These are phyloP conservation scores for Haplosporangium sp. DNA, from an alignment of 371 early-diverging fungal species.

Conservation along the genomic window DNA sequence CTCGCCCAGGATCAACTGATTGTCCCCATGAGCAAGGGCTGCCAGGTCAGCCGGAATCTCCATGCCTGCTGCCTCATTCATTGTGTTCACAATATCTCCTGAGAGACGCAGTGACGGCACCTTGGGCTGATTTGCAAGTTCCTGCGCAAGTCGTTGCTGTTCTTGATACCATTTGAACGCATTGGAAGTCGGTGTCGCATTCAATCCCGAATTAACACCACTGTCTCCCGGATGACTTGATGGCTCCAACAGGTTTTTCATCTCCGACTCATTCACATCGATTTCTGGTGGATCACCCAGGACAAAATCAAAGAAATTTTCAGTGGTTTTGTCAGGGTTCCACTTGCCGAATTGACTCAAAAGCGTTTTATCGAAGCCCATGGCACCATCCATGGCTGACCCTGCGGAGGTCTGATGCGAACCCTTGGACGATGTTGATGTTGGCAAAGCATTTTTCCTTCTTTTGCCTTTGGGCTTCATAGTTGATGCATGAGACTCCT, in stretches of 20 bases:
- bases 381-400: neutral
- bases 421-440: neutral
- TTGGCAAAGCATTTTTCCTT: conserved; percentile 17
- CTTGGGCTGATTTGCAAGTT: conserved; percentile 32
- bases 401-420: neutral
- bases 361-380: conserved; percentile 36
- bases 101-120: conserved; percentile 19
- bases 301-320: conserved; percentile 42
- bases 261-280: conserved; percentile 35
- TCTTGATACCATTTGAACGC: conserved; percentile 49
- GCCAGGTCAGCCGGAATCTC: neutral
- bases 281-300: conserved; percentile 52
- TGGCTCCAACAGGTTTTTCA: conserved; percentile 19
- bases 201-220: conserved; percentile 8
- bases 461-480: conserved; percentile 14
- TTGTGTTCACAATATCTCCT: conserved; percentile 1
- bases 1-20: conserved; percentile 26
- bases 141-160: conserved; percentile 37
- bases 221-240: conserved; percentile 5
- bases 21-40: neutral
- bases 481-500: no score
- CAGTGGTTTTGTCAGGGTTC: conserved; percentile 34
- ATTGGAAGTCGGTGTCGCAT: conserved; percentile 38
- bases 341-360: conserved; percentile 41
- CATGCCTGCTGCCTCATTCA: neutral